phyloP scores from a whole-genome alignment of 352 stramenopile genomes.

The Phytophthora cactorum region DNA sequence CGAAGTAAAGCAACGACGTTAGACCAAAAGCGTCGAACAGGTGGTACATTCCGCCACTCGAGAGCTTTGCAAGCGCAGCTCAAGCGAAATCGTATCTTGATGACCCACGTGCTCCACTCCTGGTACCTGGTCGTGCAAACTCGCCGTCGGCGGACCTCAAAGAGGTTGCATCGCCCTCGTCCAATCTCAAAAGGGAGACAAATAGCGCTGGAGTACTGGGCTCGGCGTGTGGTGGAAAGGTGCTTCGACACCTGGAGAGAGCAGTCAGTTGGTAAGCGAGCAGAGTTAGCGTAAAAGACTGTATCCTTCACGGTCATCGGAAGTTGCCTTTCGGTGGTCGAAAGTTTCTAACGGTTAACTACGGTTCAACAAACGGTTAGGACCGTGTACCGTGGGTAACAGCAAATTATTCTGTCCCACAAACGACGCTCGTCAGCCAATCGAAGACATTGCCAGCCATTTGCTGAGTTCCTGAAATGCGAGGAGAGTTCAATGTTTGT shows the following conservation, averaged over 20 bases:
- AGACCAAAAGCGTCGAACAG: slow-evolving; percentile 5
- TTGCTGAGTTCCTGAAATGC: neutral
- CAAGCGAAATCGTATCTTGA: slow-evolving; percentile 29
- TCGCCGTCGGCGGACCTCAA: slow-evolving; percentile 5
- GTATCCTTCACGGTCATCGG: too few relatives aligned
- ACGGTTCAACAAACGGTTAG: slow-evolving; percentile 23
- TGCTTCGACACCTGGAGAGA: slow-evolving; percentile 23
- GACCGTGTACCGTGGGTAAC: slow-evolving; percentile 20
- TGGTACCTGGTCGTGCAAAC: slow-evolving; percentile 35
- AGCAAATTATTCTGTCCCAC: slow-evolving; percentile 17
- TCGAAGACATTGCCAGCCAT: neutral
- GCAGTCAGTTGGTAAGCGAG: neutral
- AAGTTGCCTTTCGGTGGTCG: slow-evolving; percentile 32
- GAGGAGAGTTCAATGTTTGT: neutral
- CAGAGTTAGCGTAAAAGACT: neutral
- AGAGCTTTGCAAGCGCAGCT: slow-evolving; percentile 36
- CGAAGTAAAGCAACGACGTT: slow-evolving; percentile 3
- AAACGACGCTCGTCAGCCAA: slow-evolving; percentile 3
- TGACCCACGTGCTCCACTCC: slow-evolving; percentile 39
- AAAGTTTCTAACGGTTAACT: slow-evolving; percentile 23
- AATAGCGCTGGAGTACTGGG: slow-evolving; percentile 32
- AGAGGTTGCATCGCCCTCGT: neutral
- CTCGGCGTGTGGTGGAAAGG: slow-evolving; percentile 12
- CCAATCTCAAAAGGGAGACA: neutral
- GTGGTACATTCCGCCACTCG: slow-evolving; percentile 17